A percentile compares a stretch with the other conserved stretches of the same genome.
These are phyloP conservation scores for Rhododendron simsii DNA, from an alignment of 148 eudicot genomes.

Conservation along the genomic window DNA sequence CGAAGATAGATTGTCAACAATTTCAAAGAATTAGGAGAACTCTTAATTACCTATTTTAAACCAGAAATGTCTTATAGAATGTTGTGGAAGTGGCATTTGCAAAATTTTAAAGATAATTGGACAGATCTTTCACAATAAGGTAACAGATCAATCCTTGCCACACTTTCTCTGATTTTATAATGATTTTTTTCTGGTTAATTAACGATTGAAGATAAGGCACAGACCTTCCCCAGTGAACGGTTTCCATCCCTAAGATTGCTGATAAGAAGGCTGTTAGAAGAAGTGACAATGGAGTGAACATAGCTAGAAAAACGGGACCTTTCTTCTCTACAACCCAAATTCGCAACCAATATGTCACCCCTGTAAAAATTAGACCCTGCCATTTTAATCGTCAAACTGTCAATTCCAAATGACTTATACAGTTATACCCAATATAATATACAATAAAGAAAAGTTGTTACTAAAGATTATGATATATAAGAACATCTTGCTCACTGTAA, in stretches of 20 bases:
- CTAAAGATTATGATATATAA: background rate
- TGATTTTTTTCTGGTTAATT: background rate
- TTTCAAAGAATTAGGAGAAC: background rate
- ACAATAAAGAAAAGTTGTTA: background rate
- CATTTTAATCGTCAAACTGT: background rate
- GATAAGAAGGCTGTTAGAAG: slow-evolving; percentile 27
- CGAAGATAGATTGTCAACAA: background rate
- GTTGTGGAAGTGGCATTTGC: background rate
- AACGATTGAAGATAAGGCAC: background rate
- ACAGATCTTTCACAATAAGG: background rate
- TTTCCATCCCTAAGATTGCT: slow-evolving; percentile 26
- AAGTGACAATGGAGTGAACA: slow-evolving; percentile 29
- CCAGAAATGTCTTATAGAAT: background rate
- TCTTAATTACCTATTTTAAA: background rate
- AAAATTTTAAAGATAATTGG: background rate
- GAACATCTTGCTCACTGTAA: no score
- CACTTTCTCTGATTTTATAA: background rate
- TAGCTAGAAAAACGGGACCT: slow-evolving; percentile 29
- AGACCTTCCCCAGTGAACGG: slow-evolving; percentile 31
- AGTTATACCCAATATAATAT: no score
- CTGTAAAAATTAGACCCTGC: slow-evolving; percentile 36
- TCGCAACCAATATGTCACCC: slow-evolving; percentile 25
- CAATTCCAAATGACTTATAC: background rate
- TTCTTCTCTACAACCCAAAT: slow-evolving; percentile 27
- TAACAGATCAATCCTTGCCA: background rate